Evolutionary conservation across 2,329 filamentous ascomycete genomes (phyloP), one percentile per base, ranked within the genome.

Genomic region (Clonostachys sp.): DNA sequence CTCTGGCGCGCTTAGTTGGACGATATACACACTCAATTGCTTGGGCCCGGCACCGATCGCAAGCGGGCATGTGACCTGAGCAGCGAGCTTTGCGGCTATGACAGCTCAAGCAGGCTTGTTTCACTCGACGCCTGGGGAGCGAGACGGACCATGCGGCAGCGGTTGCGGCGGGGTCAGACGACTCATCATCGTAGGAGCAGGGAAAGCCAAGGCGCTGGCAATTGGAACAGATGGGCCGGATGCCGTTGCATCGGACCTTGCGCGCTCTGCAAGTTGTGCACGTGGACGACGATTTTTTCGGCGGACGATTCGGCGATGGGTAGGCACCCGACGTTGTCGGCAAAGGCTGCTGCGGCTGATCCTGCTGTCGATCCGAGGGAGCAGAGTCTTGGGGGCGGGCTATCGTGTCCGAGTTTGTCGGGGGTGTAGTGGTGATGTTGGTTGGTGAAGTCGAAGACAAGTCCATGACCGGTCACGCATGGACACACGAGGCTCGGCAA

Each of bases 221-320:
- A 61, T 80, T 81, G 62, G 74, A 73, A 60, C 78, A 82, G 49
- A 76, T 63, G 44, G 73, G 68, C 39, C 73, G 73, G 12, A 71
- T 66, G 35, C 77, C 75, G 56, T 81, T 76, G 63, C 78, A 82
- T 43, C 78, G 76, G 17, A 82, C 78, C 61, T 82, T 81, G 57
- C 78, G 74, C 44, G 73, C 68, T 18, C 76, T 73, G 52, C 75
- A 80, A 12, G 75, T 77, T 52, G 72, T 68, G 57, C 77, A 80
- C n/a, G 77, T 80, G 34, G 70, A 61, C 16, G 68, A 70, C 39
- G 68, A 68, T 48, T 71, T 69, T 52, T 71, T 72, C 20, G 63
- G 64, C 41, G 63, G 65, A 47, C 61, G 63, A 46, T 63, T 59
- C 44, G 59, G 56, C n/a, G 61, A 62, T 46, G 50, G 46, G 45